Percentiles rank a stretch among this genome's conserved stretches.
phyloP scores from a whole-genome alignment of 257 asterid species.

The Lantana camara region DNA sequence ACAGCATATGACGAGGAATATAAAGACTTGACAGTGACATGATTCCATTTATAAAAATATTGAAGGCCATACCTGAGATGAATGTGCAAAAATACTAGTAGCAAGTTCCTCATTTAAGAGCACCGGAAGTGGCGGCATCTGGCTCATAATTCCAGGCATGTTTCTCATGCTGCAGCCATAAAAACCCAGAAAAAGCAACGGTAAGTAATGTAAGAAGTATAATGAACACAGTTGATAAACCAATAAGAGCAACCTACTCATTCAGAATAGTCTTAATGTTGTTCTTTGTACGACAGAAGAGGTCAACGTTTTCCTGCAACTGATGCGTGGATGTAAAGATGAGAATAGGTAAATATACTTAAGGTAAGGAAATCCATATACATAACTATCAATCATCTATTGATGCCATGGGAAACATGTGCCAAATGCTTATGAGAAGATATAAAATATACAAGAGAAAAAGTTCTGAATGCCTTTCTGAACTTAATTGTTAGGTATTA shows the following conservation, averaged over 20 bases:
- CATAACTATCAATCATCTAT: constrained; percentile 3
- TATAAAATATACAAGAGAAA: constrained; percentile 20
- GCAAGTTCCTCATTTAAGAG: constrained; percentile 72
- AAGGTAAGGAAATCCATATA: background rate
- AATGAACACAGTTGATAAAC: constrained; percentile 14
- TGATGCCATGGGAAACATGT: constrained; percentile 6
- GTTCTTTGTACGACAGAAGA: constrained; percentile 68
- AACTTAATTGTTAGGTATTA: constrained; percentile 32
- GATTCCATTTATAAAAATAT: constrained; percentile 3
- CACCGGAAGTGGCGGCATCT: constrained; percentile 84
- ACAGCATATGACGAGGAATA: constrained; percentile 15
- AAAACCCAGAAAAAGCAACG: constrained; percentile 20
- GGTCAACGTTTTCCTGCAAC: constrained; percentile 84
- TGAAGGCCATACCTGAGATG: constrained; percentile 64
- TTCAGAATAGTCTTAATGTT: constrained; percentile 61
- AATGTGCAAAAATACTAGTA: constrained; percentile 51
- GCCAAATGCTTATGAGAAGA: constrained; percentile 13
- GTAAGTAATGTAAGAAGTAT: constrained; percentile 17
- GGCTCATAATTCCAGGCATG: constrained; percentile 82
- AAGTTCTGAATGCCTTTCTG: background rate
- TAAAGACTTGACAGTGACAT: constrained; percentile 13
- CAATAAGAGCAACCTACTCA: constrained; percentile 56
- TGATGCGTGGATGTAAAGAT: constrained; percentile 46
- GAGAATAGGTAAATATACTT: constrained; percentile 33
- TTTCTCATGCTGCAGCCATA: constrained; percentile 66